A percentile compares a stretch with the other conserved stretches of the same genome.
These are phyloP conservation scores for Cicer pinnatifidum DNA, from an alignment of 306 rosid species.

Conservation along the genomic window DNA sequence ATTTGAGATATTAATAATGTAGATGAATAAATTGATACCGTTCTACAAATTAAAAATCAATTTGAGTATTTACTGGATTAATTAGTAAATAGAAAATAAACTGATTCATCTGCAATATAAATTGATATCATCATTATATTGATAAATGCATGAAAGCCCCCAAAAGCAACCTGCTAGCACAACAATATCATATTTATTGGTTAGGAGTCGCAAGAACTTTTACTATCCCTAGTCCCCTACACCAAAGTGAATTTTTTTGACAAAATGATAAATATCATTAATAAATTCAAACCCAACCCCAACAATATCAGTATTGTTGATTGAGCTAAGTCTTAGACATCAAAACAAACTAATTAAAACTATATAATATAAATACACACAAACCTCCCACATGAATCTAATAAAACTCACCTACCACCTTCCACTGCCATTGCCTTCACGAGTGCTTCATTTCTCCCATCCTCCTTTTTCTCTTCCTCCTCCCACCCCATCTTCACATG, in stretches of 20 bases:
- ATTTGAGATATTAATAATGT: too few relatives aligned
- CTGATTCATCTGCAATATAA: too few relatives aligned
- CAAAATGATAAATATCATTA: too few relatives aligned
- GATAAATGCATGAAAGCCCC: slow-evolving; percentile 30
- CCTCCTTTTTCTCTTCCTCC: slow-evolving; percentile 31
- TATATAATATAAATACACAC: slow-evolving; percentile 29
- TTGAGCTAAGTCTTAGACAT: not conserved
- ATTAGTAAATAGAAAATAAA: too few relatives aligned
- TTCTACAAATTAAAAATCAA: too few relatives aligned
- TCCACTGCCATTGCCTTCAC: slow-evolving; percentile 89
- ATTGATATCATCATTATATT: too few relatives aligned
- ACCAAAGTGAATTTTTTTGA: too few relatives aligned
- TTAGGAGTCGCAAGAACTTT: slow-evolving; percentile 4
- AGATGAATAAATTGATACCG: too few relatives aligned
- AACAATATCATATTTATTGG: slow-evolving; percentile 11
- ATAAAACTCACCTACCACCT: slow-evolving; percentile 50
- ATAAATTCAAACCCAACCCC: too few relatives aligned
- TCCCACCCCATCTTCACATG: slow-evolving; percentile 32
- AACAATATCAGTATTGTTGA: too few relatives aligned
- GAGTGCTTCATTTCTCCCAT: slow-evolving; percentile 58
- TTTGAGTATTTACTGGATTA: too few relatives aligned
- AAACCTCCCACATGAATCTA: slow-evolving; percentile 58
- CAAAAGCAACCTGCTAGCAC: slow-evolving; percentile 14
- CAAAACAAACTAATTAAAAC: slow-evolving; percentile 24
- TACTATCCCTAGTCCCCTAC: not conserved